Conservation (phyloP, 352 stramenopile species). For the Saprolegnia parasitica region DNA sequence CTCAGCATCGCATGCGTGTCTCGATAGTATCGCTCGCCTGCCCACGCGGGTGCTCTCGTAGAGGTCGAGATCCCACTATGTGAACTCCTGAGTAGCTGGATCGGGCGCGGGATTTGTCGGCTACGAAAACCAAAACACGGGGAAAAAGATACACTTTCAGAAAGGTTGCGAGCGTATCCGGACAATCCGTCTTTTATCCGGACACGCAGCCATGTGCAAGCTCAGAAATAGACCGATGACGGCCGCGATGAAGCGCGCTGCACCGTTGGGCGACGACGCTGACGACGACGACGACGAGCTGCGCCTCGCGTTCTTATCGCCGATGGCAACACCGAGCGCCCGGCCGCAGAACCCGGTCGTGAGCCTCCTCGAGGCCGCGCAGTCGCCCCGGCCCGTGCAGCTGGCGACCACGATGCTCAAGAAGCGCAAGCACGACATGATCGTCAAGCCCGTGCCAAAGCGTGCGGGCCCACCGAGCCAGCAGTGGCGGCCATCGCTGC, state of each 20-base stretch:
- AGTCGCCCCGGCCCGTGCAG: neutral
- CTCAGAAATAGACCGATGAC: conserved; percentile 1
- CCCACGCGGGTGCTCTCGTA: too few relatives aligned
- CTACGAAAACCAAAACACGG: too few relatives aligned
- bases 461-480: neutral
- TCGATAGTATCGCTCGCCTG: too few relatives aligned
- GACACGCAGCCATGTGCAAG: neutral
- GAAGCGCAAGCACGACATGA: conserved; percentile 3
- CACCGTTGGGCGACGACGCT: neutral
- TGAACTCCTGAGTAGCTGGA: too few relatives aligned
- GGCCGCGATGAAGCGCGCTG: neutral
- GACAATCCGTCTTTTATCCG: neutral
- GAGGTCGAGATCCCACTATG: too few relatives aligned
- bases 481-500: neutral
- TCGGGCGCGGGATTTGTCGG: too few relatives aligned
- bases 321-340: neutral
- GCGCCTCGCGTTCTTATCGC: neutral
- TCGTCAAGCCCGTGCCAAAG: conserved; percentile 10
- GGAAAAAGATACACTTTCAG: neutral
- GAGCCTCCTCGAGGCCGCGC: neutral
- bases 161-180: conserved; percentile 2
- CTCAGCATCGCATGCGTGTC: too few relatives aligned
- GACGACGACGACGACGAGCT: conserved; percentile 6
- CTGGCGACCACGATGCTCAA: neutral
- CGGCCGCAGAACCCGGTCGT: conserved; percentile 1